Conservation (phyloP, 2,329 filamentous ascomycete species). For the Diplodia seriata region DNA sequence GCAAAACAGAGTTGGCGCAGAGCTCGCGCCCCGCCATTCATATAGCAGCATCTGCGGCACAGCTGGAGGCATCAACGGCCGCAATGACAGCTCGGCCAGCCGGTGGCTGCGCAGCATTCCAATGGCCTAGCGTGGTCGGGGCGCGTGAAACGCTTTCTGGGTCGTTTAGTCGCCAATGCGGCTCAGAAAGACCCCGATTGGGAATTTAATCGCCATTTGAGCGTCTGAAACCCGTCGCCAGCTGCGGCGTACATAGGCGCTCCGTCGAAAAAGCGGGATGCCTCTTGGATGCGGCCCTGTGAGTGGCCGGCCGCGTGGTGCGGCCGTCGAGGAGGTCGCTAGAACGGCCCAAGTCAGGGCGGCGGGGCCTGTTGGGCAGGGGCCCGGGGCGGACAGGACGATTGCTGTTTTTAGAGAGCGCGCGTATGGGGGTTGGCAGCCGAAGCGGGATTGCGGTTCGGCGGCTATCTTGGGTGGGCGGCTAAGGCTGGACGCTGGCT, state of each 20-base stretch:
- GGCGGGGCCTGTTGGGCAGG: conserved; percentile 18
- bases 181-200: conserved; percentile 40
- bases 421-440: conserved; percentile 24
- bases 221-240: conserved; percentile 44
- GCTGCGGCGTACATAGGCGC: conserved; percentile 43
- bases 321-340: conserved; percentile 27
- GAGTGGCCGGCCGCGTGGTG: conserved; percentile 40
- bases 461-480: conserved; percentile 26
- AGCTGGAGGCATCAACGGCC: conserved; percentile 25
- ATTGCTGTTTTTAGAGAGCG: conserved; percentile 29
- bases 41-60: conserved; percentile 30
- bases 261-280: conserved; percentile 42
- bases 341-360: conserved; percentile 18
- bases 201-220: conserved; percentile 32
- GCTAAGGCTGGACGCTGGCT: conserved; percentile 22
- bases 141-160: conserved; percentile 49
- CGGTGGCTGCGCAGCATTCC: conserved; percentile 34
- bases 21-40: conserved; percentile 24
- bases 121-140: conserved; percentile 44
- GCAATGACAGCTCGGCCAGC: not conserved
- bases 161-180: conserved; percentile 51
- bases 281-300: conserved; percentile 41
- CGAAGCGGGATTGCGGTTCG: conserved; percentile 23
- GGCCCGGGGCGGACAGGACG: conserved; percentile 5
- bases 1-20: conserved; percentile 10